Conservation (phyloP, 106 monocot species). For the Xerophyta viscosa region DNA sequence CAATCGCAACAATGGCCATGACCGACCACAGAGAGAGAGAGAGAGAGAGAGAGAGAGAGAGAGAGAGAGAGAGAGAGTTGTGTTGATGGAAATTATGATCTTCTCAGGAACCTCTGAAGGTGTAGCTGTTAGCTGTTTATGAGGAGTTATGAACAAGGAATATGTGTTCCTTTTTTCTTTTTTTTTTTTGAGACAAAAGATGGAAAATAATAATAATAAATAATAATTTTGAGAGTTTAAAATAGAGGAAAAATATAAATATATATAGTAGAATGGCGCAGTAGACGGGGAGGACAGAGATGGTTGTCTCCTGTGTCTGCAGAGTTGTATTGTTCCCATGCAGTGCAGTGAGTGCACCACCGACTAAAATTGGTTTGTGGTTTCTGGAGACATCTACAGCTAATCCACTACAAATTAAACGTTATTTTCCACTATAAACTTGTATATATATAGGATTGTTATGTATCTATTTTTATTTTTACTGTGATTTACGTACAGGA, state of each 20-base stretch:
- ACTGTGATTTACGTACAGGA: too few relatives aligned
- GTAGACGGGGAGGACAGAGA: background rate
- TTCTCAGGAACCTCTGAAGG: too few relatives aligned
- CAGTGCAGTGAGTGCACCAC: background rate
- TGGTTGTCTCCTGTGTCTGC: background rate
- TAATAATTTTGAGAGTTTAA: background rate
- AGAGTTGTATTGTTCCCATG: background rate
- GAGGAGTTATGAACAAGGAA: too few relatives aligned
- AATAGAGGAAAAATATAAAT: background rate
- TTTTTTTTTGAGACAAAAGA: too few relatives aligned
- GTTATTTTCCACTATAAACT: too few relatives aligned
- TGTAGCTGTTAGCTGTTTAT: too few relatives aligned
- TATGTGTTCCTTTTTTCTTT: too few relatives aligned
- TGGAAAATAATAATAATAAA: background rate
- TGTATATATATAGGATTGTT: background rate
- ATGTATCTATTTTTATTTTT: too few relatives aligned
- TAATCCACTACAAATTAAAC: too few relatives aligned
- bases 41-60: background rate
- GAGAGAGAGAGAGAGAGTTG: background rate
- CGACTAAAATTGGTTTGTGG: background rate
- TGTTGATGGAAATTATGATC: background rate
- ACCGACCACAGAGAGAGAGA: background rate
- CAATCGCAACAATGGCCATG: constrained; percentile 15
- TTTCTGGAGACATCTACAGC: background rate
- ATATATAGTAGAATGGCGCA: background rate